Base-by-base conservation (phyloP, 495 filamentous ascomycete genomes). In the Penicillium tannophilum region DNA sequence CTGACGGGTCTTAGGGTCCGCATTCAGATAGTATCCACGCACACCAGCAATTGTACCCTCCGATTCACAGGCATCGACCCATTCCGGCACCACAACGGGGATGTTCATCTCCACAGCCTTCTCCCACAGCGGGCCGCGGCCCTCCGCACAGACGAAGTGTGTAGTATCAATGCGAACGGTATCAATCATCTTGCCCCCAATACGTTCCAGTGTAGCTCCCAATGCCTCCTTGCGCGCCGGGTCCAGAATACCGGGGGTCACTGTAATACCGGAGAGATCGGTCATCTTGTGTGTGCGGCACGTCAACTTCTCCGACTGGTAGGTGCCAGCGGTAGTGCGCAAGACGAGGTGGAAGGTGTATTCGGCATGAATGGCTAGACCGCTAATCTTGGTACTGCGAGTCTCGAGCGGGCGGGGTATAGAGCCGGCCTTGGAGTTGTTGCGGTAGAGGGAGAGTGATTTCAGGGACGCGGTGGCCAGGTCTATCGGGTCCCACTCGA, bases 231-330 rank as follows among this genome's bases (percentile, higher is more conserved):
- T 84, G 46, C 88, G 81, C 33, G 86, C 82, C 6, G 89, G 78
- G 2, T 92, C 90, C 60, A 99, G 80, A 57, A 96, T 83, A 19
- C 94, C 94, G 6, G 92, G 88, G 12, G 93, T 97, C 55, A 99
- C 89, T 11, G 95, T 98, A 71, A 99, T 95, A 48, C 94, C 94
- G 53, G 88, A 91, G 48, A 99, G 79, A 73, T 99, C 94, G 28
- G 94, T 98, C 95, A 98, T 97, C 80, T 97, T 97, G 77, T 98
- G 95, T 44, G 94, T 99, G 60, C 86, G 85, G 48, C 96, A 91
- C 8, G 84, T 83, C 54, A 99, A 79, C 68, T 90, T 91, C 69
- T 96, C 90, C 63, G 88, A 92, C 49, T 83, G 79, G 62, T 86
- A 91, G 23, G 90, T 93, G 30, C 94, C 93, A n/a, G 95, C 94